phyloP scores from a whole-genome alignment of 31 red algal species.

The Porphyra umbilicalis region DNA sequence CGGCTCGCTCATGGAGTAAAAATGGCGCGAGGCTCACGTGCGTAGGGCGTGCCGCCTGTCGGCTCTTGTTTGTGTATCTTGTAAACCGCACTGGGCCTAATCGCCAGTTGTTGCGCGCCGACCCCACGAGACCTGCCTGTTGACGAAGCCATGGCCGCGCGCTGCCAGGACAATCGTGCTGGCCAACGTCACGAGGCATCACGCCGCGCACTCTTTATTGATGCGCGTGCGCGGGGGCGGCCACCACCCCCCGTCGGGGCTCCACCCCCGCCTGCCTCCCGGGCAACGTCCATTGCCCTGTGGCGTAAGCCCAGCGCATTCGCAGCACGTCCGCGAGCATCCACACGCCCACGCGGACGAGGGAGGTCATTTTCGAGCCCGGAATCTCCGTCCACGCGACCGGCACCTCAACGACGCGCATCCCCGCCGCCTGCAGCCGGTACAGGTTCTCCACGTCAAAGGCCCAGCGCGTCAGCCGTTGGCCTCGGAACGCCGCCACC shows the following conservation, averaged over 20 bases:
- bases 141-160: too few relatives aligned
- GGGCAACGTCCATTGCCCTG: conserved; percentile 45
- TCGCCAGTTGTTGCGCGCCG: too few relatives aligned
- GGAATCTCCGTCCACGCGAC: conserved; percentile 90
- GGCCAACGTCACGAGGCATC: too few relatives aligned
- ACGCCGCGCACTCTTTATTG: background rate
- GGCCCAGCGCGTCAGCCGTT: conserved; percentile 73
- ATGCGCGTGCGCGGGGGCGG: background rate
- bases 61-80: background rate
- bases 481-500: conserved; percentile 41
- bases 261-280: background rate
- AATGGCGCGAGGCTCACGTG: background rate
- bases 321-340: conserved; percentile 71
- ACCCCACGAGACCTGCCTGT: too few relatives aligned
- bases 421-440: conserved; percentile 43
- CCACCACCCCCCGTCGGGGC: background rate
- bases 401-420: conserved; percentile 56
- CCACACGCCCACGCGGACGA: conserved; percentile 47
- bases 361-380: conserved; percentile 69
- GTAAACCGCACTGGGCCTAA: background rate
- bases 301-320: conserved; percentile 58
- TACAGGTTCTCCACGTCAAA: conserved; percentile 96
- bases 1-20: conserved; percentile 34
- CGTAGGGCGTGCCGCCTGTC: background rate
- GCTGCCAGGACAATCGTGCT: too few relatives aligned